Conservation (phyloP, 176 grass and related monocot genomes). For the Ensete ventricosum region DNA sequence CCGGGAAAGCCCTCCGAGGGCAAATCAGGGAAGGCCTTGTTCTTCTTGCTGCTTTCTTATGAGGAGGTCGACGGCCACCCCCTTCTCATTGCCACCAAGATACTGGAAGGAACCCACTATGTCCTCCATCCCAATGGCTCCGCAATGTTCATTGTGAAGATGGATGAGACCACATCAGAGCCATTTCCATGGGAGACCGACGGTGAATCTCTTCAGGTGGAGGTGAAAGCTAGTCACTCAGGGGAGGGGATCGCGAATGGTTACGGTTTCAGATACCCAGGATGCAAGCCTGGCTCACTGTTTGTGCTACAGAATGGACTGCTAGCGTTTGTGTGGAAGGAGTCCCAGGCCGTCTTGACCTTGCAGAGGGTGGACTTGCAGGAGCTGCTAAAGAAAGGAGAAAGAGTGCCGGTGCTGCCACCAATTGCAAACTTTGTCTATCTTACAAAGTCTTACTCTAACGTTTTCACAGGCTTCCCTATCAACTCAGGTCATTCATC, state of each 20-base stretch:
- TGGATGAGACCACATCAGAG: constrained; percentile 26
- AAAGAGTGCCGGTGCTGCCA: constrained; percentile 54
- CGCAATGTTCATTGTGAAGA: constrained; percentile 52
- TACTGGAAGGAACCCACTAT: constrained; percentile 84
- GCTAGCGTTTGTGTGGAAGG: constrained; percentile 84
- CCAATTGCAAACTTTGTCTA: constrained; percentile 60
- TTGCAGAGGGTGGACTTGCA: constrained; percentile 56
- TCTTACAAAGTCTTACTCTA: constrained; percentile 72
- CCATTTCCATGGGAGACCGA: constrained; percentile 63
- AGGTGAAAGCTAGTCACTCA: constrained; percentile 27
- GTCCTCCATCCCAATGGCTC: constrained; percentile 82
- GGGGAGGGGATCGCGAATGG: constrained; percentile 69
- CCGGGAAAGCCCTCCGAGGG: constrained; percentile 36
- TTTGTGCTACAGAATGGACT: constrained; percentile 55
- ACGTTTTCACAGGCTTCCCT: constrained; percentile 55
- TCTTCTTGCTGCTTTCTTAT: constrained; percentile 75
- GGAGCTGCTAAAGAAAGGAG: constrained; percentile 52
- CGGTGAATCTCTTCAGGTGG: constrained; percentile 27
- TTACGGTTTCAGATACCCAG: constrained; percentile 77
- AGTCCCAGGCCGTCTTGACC: constrained; percentile 49
- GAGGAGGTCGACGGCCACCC: constrained; percentile 47
- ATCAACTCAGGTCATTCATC: constrained; percentile 31
- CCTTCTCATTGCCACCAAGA: constrained; percentile 66
- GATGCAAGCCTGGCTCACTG: constrained; percentile 70
- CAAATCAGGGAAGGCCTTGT: constrained; percentile 62